These are phyloP conservation scores for Ziziphus jujuba DNA, from an alignment of 306 rosid genomes.

Conservation along the genomic window DNA sequence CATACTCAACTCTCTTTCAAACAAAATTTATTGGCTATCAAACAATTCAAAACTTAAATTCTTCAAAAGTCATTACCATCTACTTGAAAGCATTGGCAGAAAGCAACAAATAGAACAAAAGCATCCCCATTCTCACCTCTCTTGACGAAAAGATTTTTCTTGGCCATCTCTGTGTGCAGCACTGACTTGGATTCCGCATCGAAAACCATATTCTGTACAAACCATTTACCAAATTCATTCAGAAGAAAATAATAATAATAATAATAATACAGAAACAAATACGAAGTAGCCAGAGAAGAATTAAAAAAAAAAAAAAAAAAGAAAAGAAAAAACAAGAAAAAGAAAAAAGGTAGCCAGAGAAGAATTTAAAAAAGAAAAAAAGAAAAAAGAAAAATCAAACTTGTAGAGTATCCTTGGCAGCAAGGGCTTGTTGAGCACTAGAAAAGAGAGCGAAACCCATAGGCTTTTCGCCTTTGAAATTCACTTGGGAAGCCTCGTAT, in stretches of 20 bases:
- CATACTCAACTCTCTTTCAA: no score
- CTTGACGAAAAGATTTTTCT: conserved; percentile 92
- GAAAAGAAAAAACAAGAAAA: no score
- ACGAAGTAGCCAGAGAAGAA: neutral
- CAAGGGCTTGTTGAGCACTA: conserved; percentile 67
- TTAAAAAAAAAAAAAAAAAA: no score
- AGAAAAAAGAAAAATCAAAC: conserved; percentile 18
- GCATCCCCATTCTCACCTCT: conserved; percentile 45
- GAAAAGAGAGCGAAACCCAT: conserved; percentile 95
- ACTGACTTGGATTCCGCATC: conserved; percentile 85
- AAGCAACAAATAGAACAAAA: neutral
- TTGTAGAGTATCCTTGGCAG: conserved; percentile 90
- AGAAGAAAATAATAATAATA: neutral
- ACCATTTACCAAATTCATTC: neutral
- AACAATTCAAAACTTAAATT: neutral
- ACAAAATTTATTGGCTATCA: no score
- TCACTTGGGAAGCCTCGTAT: conserved; percentile 91
- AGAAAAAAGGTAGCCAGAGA: no score
- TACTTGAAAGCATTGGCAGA: neutral
- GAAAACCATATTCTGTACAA: conserved; percentile 70
- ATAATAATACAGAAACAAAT: neutral
- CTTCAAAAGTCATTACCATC: neutral
- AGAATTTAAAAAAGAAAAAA: no score
- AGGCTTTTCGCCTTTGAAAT: conserved; percentile 93
- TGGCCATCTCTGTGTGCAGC: conserved; percentile 97